Evolutionary conservation across 495 filamentous ascomycete species (phyloP).

Genomic region (Hypoxylon intermedium): DNA sequence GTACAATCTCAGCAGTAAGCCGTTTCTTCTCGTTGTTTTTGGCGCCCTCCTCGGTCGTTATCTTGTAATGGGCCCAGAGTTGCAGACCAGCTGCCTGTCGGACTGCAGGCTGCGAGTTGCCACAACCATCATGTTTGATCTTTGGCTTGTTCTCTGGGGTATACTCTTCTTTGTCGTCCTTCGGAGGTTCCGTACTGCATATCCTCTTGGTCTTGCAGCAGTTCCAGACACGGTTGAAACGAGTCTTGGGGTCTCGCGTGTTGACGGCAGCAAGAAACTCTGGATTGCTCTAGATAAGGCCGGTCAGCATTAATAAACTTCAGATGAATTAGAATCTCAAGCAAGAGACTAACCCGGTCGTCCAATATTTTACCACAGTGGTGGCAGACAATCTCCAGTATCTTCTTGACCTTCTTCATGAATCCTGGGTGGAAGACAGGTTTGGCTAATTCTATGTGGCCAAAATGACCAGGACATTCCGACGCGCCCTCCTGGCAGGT

Average conservation of each 20-base stretch:
- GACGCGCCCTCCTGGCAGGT: constrained; percentile 94
- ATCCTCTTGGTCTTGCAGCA: constrained; percentile 84
- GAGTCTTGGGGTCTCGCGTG: constrained; percentile 86
- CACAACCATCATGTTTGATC: constrained; percentile 90
- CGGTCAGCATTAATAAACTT: constrained; percentile 69
- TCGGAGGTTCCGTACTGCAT: constrained; percentile 75
- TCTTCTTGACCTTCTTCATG: constrained; percentile 96
- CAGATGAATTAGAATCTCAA: constrained; percentile 49
- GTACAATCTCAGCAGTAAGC: constrained; percentile 82
- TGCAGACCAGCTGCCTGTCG: constrained; percentile 83
- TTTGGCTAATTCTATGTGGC: constrained; percentile 93
- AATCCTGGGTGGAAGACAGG: constrained; percentile 97
- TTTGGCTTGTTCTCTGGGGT: constrained; percentile 60
- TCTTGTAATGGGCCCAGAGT: constrained; percentile 63
- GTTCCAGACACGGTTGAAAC: constrained; percentile 88
- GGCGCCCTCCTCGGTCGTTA: constrained; percentile 72
- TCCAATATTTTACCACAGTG: constrained; percentile 95
- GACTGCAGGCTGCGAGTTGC: constrained; percentile 86
- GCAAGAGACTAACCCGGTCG: constrained; percentile 85
- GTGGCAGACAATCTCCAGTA: constrained; percentile 96
- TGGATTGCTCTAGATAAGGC: constrained; percentile 72
- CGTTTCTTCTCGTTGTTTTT: constrained; percentile 84
- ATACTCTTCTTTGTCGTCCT: constrained; percentile 66
- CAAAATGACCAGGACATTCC: constrained; percentile 96
- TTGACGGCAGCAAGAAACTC: constrained; percentile 81